Base-by-base conservation (phyloP, 2,329 filamentous ascomycete species). In the Fusarium sororula region DNA sequence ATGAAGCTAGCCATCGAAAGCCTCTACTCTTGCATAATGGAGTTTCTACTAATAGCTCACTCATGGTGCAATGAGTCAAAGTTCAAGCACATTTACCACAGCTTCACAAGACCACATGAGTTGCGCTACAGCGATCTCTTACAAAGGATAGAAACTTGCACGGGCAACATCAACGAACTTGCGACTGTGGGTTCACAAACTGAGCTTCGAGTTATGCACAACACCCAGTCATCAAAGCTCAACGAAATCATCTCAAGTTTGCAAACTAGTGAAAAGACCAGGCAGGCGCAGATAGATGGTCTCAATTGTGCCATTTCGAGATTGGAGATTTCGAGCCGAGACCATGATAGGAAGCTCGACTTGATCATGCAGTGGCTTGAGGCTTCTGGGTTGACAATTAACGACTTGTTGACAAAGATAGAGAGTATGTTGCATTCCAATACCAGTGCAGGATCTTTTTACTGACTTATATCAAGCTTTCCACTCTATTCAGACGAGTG, bases 21-120 rank as follows among this genome's bases (percentile, higher is more conserved):
- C 2, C 55, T 72, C 1, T 73, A 62, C 20, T 42, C 68, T 3
- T 47, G 38, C 0, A 51, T 72, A 4, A 39, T 68, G 18, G 63
- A 72, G 17, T 73, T 73, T 2, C 8, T 73, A 5, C 39, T 72
- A 0, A 69, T 55, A 4, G 54, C 70, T 1, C 60, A 73, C 35
- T 14, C 59, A 1, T 73, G 68, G 65, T 69, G 26, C 0, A 69
- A 48, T 0, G 68, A 72, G 7, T 72, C 68, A 12, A 72, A 59
- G 5, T 51, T 72, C 7, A 26, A 48, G 0, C 70, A 69, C 3
- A n/a, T 66, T 3, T 59, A 62, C 7, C 68, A 72, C 4, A 72
- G 64, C 32, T 38, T 72, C 5, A 69, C 68, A 0, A 50, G 63
- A 1, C 68, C 70, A 7, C 60, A 64, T 12, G 64, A 54, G 22